A percentile compares a stretch with the other conserved stretches of the same genome.
These are phyloP conservation scores for Speleostelium caveatum DNA, from an alignment of 78 protist species.

Conservation along the genomic window DNA sequence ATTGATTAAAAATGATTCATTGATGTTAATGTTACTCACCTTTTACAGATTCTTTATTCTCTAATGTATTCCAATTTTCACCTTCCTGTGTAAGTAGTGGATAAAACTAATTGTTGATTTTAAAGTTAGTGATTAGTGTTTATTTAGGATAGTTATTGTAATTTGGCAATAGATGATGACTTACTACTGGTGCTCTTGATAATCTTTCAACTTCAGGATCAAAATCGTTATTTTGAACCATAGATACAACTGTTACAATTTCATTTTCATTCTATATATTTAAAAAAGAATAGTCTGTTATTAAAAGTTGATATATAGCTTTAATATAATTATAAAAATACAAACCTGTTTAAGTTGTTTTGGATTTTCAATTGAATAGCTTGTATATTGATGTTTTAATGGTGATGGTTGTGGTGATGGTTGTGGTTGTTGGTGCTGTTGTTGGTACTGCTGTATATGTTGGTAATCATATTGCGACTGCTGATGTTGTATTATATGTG, in stretches of 20 bases:
- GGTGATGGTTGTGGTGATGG: neutral
- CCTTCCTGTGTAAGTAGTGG: constrained; percentile 39
- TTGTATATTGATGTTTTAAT: constrained; percentile 17
- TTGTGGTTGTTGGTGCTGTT: neutral
- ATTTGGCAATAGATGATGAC: neutral
- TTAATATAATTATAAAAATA: neutral
- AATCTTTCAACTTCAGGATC: constrained; percentile 51
- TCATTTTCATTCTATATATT: constrained; percentile 10
- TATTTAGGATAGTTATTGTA: neutral
- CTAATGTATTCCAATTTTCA: constrained; percentile 17
- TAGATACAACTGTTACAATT: constrained; percentile 28
- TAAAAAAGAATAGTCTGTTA: constrained; percentile 22
- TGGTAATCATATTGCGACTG: neutral
- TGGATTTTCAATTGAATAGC: constrained; percentile 21
- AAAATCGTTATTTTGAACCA: constrained; percentile 16
- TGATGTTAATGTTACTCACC: no score
- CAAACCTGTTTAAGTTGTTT: neutral
- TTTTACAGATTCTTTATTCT: neutral
- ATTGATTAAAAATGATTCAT: no score
- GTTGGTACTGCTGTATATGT: neutral
- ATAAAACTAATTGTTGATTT: constrained; percentile 46
- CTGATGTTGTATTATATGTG: neutral
- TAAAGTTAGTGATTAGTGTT: neutral
- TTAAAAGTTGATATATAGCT: neutral
- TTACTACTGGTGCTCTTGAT: constrained; percentile 35